Percentiles rank a stretch among this genome's conserved stretches.
These are phyloP conservation scores for Musa beccarii DNA, from an alignment of 176 grass and related monocot species.

Conservation along the genomic window DNA sequence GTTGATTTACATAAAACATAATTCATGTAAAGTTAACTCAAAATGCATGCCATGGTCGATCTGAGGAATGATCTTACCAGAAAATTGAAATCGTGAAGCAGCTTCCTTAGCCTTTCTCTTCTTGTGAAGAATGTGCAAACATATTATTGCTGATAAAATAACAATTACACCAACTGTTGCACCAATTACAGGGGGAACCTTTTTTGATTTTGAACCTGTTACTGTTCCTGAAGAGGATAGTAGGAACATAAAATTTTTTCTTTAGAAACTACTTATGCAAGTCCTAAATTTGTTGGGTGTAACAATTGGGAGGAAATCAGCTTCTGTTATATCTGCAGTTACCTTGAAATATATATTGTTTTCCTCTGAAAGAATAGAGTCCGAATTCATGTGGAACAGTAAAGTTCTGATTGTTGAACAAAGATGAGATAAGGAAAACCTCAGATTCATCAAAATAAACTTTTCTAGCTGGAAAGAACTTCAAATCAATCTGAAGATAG, in stretches of 20 bases:
- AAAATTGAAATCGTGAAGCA: constrained; percentile 45
- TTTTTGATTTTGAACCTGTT: constrained; percentile 22
- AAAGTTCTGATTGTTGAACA: background rate
- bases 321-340: background rate
- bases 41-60: background rate
- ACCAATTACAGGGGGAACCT: constrained; percentile 40
- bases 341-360: background rate
- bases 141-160: constrained; percentile 23
- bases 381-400: background rate
- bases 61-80: constrained; percentile 23
- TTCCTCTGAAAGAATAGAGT: background rate
- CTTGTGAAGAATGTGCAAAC: constrained; percentile 26
- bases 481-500: constrained; percentile 1
- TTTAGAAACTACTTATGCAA: background rate
- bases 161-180: constrained; percentile 32
- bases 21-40: background rate
- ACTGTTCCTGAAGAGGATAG: background rate
- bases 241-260: background rate
- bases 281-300: background rate
- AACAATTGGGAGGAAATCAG: background rate
- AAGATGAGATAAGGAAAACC: background rate
- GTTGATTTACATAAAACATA: constrained; percentile 4
- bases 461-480: constrained; percentile 2
- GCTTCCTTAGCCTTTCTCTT: constrained; percentile 21
- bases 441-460: background rate